Evolutionary conservation across 805 yeast species (phyloP).

Genomic region (Priceomyces castillae): DNA sequence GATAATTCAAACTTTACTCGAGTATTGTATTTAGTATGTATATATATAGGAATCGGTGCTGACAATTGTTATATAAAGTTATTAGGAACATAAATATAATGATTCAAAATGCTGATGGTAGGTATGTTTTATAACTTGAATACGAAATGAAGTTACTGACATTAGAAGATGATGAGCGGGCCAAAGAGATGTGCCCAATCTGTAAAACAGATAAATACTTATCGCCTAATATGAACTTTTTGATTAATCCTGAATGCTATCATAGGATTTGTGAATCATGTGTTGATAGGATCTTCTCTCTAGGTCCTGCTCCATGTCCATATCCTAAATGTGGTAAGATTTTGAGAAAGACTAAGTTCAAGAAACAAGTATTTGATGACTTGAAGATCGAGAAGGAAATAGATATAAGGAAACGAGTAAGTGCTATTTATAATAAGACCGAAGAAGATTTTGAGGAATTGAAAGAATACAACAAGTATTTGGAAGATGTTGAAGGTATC

Average conservation of each 20-base stretch:
- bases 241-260: constrained; percentile 95
- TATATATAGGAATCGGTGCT: no score
- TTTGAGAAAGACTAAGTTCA: constrained; percentile 83
- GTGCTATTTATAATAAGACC: constrained; percentile 74
- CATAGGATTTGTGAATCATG: constrained; percentile 97
- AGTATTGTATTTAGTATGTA: no score
- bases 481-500: constrained; percentile 80
- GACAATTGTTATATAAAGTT: not conserved
- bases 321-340: constrained; percentile 87
- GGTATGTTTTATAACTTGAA: constrained; percentile 4
- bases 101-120: constrained; percentile 13
- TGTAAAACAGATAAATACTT: constrained; percentile 93
- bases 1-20: no score
- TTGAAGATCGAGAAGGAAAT: constrained; percentile 87
- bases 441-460: constrained; percentile 65
- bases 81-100: not conserved
- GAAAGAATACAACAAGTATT: constrained; percentile 66
- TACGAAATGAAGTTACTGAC: constrained; percentile 7
- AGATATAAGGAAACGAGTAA: constrained; percentile 79
- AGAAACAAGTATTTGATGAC: constrained; percentile 90
- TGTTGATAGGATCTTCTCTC: constrained; percentile 88
- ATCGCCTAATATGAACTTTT: constrained; percentile 88
- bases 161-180: constrained; percentile 40
- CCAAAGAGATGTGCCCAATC: constrained; percentile 90
- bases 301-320: constrained; percentile 97